These are phyloP conservation scores for Syzygium oleosum DNA, from an alignment of 345 rosid species.

Conservation along the genomic window DNA sequence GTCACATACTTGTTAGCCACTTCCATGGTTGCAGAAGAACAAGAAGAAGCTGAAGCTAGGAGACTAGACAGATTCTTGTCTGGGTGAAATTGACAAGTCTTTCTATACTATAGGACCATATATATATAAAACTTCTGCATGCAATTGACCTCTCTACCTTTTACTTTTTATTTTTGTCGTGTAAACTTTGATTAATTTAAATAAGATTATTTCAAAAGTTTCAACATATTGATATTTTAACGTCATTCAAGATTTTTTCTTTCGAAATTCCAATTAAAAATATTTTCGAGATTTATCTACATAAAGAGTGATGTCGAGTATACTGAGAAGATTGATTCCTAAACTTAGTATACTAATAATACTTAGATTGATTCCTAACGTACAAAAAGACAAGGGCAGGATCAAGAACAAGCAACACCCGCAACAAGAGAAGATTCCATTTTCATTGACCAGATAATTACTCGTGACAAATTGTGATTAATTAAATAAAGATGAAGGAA, in stretches of 20 bases:
- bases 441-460: not conserved
- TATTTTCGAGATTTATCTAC: not conserved
- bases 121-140: not conserved
- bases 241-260: not conserved
- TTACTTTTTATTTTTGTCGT: not conserved
- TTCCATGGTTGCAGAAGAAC: slow-evolving; percentile 11
- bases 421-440: not conserved
- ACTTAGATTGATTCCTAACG: not conserved
- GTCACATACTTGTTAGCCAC: slow-evolving; percentile 25
- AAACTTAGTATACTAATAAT: not conserved
- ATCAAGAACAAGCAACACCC: not conserved
- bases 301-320: not conserved
- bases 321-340: not conserved
- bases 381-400: not conserved
- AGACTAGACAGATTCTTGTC: not conserved
- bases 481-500: not conserved
- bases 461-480: not conserved
- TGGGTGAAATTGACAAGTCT: not conserved
- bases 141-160: not conserved
- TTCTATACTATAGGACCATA: not conserved
- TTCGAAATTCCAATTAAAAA: not conserved
- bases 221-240: not conserved
- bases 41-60: not conserved
- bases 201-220: no score
- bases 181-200: not conserved